Conservation (phyloP, 2,329 filamentous ascomycete genomes). For the Cyphellophora europaea region DNA sequence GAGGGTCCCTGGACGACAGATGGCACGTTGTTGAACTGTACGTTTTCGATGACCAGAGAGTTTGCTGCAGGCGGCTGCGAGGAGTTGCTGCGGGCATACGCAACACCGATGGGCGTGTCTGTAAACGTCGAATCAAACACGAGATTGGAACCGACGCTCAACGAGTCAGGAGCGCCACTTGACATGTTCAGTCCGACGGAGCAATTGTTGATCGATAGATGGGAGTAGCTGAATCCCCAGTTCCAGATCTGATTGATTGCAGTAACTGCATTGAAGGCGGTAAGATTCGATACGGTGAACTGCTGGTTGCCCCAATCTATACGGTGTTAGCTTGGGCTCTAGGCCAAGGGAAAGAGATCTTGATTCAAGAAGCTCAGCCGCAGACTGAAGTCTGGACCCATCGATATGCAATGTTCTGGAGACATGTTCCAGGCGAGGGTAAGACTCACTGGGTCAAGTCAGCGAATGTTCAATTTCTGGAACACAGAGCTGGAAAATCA, state of each 20-base stretch:
- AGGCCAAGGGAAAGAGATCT: too few species aligned
- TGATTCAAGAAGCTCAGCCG: too few species aligned
- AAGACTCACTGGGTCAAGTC: too few species aligned
- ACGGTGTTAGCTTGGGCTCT: too few species aligned
- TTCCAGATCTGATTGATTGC: constrained; percentile 50
- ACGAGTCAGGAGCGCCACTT: constrained; percentile 25
- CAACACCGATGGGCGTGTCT: constrained; percentile 39
- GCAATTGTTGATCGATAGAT: constrained; percentile 43
- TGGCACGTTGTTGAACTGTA: constrained; percentile 42
- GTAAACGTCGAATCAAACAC: constrained; percentile 46
- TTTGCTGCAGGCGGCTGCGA: constrained; percentile 34
- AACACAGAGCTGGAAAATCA: too few species aligned
- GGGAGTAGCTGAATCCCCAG: constrained; percentile 50
- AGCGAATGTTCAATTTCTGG: too few species aligned
- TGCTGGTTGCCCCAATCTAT: constrained; percentile 58
- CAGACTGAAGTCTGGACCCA: too few species aligned
- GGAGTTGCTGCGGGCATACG: constrained; percentile 30
- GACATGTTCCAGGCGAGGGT: too few species aligned
- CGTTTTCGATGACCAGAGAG: constrained; percentile 48
- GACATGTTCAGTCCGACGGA: constrained; percentile 41
- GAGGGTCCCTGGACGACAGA: constrained; percentile 30
- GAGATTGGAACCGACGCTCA: constrained; percentile 44
- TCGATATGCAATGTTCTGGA: too few species aligned
- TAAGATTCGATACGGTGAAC: constrained; percentile 48
- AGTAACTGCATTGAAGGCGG: constrained; percentile 40